These are phyloP conservation scores for Leccinum subspadiceum DNA, from an alignment of 1,284 basidiomycete species.

Conservation along the genomic window DNA sequence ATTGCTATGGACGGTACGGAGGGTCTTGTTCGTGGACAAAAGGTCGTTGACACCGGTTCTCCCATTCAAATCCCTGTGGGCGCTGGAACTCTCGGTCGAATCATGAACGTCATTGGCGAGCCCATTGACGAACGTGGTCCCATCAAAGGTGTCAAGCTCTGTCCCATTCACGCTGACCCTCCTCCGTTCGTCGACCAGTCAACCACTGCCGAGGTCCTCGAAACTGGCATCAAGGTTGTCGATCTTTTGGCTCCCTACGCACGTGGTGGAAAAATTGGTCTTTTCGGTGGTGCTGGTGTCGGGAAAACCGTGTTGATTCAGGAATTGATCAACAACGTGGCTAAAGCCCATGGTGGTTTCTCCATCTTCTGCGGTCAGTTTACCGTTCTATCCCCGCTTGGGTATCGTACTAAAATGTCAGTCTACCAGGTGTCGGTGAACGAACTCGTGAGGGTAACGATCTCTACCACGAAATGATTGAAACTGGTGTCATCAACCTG, in stretches of 20 bases:
- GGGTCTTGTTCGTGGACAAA: conserved; percentile 98
- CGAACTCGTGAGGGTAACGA: conserved; percentile 99
- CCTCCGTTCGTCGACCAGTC: conserved; percentile 98
- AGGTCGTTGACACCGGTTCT: conserved; percentile 93
- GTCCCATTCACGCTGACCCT: conserved; percentile 95
- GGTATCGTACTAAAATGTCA: neutral
- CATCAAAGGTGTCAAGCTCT: conserved; percentile 91
- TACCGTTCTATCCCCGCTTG: neutral
- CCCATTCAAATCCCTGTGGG: conserved; percentile 98
- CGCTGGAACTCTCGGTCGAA: conserved; percentile 90
- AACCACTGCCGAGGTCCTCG: conserved; percentile 95
- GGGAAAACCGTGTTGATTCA: conserved; percentile 99
- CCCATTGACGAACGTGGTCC: conserved; percentile 99
- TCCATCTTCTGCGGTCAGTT: conserved; percentile 97
- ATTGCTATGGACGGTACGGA: conserved; percentile 99
- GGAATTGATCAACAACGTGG: conserved; percentile 99
- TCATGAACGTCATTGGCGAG: conserved; percentile 99
- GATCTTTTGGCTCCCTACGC: conserved; percentile 99
- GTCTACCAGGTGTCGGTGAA: conserved; percentile 85
- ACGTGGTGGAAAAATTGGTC: conserved; percentile 99
- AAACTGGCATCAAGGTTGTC: conserved; percentile 99
- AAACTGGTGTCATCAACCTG: conserved; percentile 99
- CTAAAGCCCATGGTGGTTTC: conserved; percentile 99
- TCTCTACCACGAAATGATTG: conserved; percentile 99
- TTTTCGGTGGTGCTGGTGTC: conserved; percentile 99